A percentile compares a stretch with the other conserved stretches of the same genome.
Conservation (phyloP, 148 eudicot genomes). For the Nepenthes gracilis region DNA sequence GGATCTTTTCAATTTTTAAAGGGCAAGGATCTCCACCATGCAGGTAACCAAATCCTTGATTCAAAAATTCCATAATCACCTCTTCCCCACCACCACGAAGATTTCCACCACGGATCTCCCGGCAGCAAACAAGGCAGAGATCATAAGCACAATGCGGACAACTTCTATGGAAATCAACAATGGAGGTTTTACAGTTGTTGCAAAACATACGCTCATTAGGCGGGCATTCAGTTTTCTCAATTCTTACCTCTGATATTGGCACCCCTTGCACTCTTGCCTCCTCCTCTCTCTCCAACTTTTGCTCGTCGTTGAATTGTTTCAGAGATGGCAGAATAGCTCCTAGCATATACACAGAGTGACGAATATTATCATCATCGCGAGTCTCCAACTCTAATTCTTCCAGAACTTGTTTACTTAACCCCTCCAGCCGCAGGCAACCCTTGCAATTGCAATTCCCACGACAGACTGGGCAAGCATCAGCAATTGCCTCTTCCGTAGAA, state of each 20-base stretch:
- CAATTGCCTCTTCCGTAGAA: conserved; percentile 31
- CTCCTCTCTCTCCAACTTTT: conserved; percentile 38
- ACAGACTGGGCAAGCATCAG: conserved; percentile 52
- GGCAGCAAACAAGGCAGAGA: conserved; percentile 61
- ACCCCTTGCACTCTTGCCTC: conserved; percentile 45
- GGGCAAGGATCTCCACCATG: conserved; percentile 18
- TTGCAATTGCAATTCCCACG: conserved; percentile 60
- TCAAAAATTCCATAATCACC: conserved; percentile 15
- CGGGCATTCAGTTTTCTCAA: conserved; percentile 16
- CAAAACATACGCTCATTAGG: conserved; percentile 45
- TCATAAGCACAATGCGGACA: conserved; percentile 49
- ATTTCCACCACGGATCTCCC: conserved; percentile 42
- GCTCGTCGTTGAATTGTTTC: conserved; percentile 42
- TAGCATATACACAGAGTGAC: conserved; percentile 34
- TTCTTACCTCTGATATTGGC: conserved; percentile 16
- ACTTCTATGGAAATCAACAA: conserved; percentile 56
- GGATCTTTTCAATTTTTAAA: neutral
- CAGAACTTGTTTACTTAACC: conserved; percentile 12
- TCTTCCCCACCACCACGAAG: conserved; percentile 30
- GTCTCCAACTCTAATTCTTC: conserved; percentile 12
- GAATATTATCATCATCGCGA: conserved; percentile 26
- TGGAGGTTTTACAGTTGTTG: conserved; percentile 51
- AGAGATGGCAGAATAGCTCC: conserved; percentile 37
- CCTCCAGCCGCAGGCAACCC: conserved; percentile 47
- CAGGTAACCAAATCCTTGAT: conserved; percentile 23